Evolutionary conservation across 148 eudicot species (phyloP).

Genomic region (Fagopyrum tataricum): DNA sequence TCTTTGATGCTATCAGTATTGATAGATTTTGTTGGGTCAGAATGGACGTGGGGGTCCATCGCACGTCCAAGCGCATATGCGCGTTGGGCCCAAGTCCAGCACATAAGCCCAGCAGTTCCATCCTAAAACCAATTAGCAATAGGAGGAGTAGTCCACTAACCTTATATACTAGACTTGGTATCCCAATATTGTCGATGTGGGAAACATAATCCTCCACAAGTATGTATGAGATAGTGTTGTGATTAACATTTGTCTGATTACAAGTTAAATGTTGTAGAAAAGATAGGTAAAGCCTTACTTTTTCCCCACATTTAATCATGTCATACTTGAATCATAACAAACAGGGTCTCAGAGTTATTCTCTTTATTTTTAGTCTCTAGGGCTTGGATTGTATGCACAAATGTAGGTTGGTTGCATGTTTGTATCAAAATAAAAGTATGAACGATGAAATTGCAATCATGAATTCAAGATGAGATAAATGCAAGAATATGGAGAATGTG

Average conservation of each 20-base stretch:
- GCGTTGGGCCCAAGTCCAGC: too few species aligned
- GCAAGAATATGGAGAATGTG: not conserved
- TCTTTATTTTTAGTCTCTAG: not conserved
- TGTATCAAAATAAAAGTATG: conserved; percentile 3
- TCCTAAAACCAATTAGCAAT: too few species aligned
- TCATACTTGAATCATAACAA: not conserved
- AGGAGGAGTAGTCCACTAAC: too few species aligned
- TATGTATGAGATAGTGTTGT: not conserved
- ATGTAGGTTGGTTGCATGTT: not conserved
- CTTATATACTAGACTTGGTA: too few species aligned
- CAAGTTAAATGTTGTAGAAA: not conserved
- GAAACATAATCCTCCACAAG: too few species aligned
- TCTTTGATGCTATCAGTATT: not conserved
- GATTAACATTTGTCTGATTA: not conserved
- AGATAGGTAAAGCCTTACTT: not conserved
- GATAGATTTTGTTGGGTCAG: not conserved
- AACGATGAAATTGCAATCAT: not conserved
- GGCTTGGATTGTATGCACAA: not conserved
- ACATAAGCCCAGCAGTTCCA: too few species aligned
- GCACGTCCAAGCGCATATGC: too few species aligned
- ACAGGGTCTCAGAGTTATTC: not conserved
- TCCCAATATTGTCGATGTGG: too few species aligned
- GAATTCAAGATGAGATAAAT: not conserved
- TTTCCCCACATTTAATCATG: not conserved
- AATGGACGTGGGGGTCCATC: too few species aligned